A percentile compares a stretch with the other conserved stretches of the same genome.
Evolutionary conservation across 768 basidiomycete species (phyloP).

Genomic region (Mycena chlorophos): DNA sequence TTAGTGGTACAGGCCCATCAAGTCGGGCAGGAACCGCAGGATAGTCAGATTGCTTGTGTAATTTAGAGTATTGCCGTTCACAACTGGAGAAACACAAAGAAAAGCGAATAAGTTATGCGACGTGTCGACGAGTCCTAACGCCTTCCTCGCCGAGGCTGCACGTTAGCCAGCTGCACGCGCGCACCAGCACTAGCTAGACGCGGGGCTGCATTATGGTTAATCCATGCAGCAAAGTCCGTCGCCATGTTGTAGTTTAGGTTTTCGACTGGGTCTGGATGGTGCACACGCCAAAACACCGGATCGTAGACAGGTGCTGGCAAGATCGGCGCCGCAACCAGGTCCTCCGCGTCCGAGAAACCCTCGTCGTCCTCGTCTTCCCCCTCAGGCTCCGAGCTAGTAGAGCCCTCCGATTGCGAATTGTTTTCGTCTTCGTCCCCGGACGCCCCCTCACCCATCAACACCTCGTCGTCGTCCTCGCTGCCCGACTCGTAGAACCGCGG

Average conservation of each 20-base stretch:
- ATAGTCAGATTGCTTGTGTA: too few relatives aligned
- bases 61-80: background rate
- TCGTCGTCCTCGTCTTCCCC: constrained; percentile 23
- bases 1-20: constrained; percentile 33
- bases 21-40: constrained; percentile 1
- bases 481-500: too few relatives aligned
- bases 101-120: background rate
- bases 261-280: background rate
- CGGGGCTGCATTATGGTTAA: too few relatives aligned
- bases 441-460: too few relatives aligned
- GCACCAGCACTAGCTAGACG: too few relatives aligned
- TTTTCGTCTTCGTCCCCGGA: too few relatives aligned
- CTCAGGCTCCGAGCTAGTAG: constrained; percentile 5
- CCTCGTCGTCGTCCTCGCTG: too few relatives aligned
- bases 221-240: too few relatives aligned
- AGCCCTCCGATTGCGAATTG: too few relatives aligned
- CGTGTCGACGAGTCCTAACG: background rate
- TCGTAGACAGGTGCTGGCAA: too few relatives aligned
- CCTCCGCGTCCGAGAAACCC: constrained; percentile 25
- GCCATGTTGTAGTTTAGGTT: too few relatives aligned
- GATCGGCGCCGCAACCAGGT: background rate
- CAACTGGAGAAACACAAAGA: background rate
- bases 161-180: background rate
- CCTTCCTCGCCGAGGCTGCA: background rate
- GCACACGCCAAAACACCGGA: too few relatives aligned